These are phyloP conservation scores for Talaromyces trachyspermus DNA, from an alignment of 495 filamentous ascomycete genomes.

Conservation along the genomic window DNA sequence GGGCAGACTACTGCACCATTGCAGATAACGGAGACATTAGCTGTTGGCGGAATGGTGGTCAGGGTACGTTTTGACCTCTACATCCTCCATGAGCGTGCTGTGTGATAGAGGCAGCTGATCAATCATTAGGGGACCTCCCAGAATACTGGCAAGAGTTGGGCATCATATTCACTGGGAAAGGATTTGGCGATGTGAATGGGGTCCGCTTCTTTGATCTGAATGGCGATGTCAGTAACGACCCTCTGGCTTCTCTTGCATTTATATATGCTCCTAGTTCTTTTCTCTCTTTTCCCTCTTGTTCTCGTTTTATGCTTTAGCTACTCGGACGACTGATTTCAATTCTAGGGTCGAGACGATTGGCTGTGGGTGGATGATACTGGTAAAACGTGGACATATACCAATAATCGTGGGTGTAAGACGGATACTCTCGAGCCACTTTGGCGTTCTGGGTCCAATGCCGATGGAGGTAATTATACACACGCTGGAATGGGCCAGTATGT, in stretches of 20 bases:
- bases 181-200: background rate
- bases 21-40: background rate
- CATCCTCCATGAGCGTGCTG: too few species aligned
- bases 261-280: too few species aligned
- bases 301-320: too few species aligned
- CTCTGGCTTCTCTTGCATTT: too few species aligned
- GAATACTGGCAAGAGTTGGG: background rate
- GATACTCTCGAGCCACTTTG: constrained; percentile 3
- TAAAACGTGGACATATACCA: constrained; percentile 16
- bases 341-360: constrained; percentile 23
- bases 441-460: too few species aligned
- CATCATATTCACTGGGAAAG: background rate
- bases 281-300: too few species aligned
- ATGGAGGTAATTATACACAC: background rate
- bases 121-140: too few species aligned
- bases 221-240: background rate
- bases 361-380: constrained; percentile 21
- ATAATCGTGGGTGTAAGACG: constrained; percentile 14
- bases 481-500: background rate
- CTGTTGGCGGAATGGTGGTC: background rate
- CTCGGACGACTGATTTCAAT: too few species aligned
- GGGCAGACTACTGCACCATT: constrained; percentile 13
- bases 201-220: background rate
- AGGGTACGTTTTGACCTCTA: background rate
- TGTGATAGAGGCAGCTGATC: too few species aligned